These are phyloP conservation scores for Pseudogymnoascus sp. DNA, from an alignment of 2,329 filamentous ascomycete species.

Conservation along the genomic window DNA sequence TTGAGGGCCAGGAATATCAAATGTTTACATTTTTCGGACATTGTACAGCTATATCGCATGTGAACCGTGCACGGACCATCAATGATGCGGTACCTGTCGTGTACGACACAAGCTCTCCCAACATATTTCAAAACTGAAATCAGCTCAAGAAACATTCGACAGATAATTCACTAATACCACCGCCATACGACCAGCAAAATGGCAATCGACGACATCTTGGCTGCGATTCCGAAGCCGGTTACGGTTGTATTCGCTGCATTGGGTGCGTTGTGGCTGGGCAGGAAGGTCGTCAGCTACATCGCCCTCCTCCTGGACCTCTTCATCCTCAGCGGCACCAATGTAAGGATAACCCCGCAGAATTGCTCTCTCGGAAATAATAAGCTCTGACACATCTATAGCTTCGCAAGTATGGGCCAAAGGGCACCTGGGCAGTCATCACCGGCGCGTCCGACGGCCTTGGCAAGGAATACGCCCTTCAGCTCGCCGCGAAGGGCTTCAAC, in stretches of 20 bases:
- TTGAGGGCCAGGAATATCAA: not conserved
- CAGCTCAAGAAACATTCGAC: not conserved
- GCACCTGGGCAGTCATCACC: slow-evolving; percentile 90
- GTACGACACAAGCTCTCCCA: not conserved
- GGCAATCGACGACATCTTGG: slow-evolving; percentile 29
- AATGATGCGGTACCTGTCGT: not conserved
- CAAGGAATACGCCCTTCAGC: slow-evolving; percentile 88
- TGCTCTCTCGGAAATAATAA: not conserved
- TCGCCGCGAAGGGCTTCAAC: slow-evolving; percentile 89
- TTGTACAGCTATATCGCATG: not conserved
- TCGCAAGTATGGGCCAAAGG: slow-evolving; percentile 80
- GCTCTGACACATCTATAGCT: slow-evolving; percentile 42
- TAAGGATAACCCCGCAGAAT: slow-evolving; percentile 31
- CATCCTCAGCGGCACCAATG: slow-evolving; percentile 56
- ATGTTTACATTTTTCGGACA: not conserved
- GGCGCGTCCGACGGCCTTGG: slow-evolving; percentile 94
- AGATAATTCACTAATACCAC: not conserved
- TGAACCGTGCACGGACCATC: not conserved
- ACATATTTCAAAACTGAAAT: not conserved
- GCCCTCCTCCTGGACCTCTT: slow-evolving; percentile 61
- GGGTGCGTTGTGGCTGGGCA: slow-evolving; percentile 52
- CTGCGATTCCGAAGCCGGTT: slow-evolving; percentile 36
- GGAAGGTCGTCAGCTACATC: slow-evolving; percentile 50
- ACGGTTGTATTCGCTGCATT: slow-evolving; percentile 38
- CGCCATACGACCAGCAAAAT: slow-evolving; percentile 2